Evolutionary conservation across 2,329 filamentous ascomycete genomes (phyloP).

Genomic region (Colletotrichum trifolii): DNA sequence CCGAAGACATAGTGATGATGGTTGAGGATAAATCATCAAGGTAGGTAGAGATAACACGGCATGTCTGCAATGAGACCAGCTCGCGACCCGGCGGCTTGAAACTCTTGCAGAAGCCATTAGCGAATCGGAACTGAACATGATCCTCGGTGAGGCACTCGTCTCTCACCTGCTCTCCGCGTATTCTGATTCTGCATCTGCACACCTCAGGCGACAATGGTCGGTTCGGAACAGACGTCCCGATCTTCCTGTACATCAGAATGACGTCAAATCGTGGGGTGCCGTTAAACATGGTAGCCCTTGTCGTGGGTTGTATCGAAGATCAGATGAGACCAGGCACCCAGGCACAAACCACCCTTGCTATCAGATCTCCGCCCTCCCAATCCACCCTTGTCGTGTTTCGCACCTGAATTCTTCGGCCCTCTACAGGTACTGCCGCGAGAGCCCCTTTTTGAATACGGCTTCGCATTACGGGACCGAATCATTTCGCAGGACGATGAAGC

Average conservation of each 20-base stretch:
- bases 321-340: conserved; percentile 33
- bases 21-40: background rate
- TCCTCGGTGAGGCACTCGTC: conserved; percentile 6
- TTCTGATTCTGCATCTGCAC: background rate
- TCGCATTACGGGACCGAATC: conserved; percentile 22
- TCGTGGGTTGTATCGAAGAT: conserved; percentile 21
- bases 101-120: background rate
- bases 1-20: too few species aligned
- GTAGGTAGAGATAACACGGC: background rate
- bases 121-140: conserved; percentile 25
- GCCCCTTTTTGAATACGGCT: background rate
- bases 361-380: background rate
- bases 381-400: background rate
- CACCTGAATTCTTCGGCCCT: background rate
- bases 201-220: background rate
- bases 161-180: background rate
- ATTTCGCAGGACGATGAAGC: background rate
- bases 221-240: conserved; percentile 4
- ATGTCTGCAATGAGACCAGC: background rate
- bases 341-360: conserved; percentile 9
- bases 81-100: background rate
- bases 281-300: background rate
- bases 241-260: background rate
- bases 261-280: conserved; percentile 8
- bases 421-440: background rate